Evolutionary conservation across 495 filamentous ascomycete genomes (phyloP).

Genomic region (Halenospora varia): DNA sequence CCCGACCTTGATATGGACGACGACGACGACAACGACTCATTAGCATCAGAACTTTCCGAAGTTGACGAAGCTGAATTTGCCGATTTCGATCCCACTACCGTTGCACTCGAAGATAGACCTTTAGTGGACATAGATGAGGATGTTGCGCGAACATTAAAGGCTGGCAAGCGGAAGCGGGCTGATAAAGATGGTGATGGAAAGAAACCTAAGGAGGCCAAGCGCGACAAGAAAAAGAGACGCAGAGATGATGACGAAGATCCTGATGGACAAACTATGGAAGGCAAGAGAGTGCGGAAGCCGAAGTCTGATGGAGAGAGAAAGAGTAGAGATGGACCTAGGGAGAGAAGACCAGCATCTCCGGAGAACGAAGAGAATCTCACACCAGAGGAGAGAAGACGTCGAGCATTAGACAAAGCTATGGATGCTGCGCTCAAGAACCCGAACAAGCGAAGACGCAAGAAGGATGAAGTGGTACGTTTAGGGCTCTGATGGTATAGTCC

Average conservation of each 20-base stretch:
- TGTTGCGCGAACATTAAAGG: conserved; percentile 65
- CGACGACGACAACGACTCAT: conserved; percentile 41
- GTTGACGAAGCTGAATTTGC: conserved; percentile 94
- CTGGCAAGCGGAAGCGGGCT: conserved; percentile 75
- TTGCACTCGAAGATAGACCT: conserved; percentile 72
- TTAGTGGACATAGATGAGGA: conserved; percentile 83
- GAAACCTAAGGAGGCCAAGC: conserved; percentile 71
- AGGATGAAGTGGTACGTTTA: conserved; percentile 75
- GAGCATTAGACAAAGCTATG: conserved; percentile 80
- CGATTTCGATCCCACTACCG: conserved; percentile 77
- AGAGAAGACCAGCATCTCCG: conserved; percentile 43
- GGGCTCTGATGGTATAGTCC: too few relatives aligned
- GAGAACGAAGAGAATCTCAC: conserved; percentile 64
- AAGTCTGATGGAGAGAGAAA: conserved; percentile 36
- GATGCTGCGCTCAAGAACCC: conserved; percentile 81
- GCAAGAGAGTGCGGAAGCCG: conserved; percentile 44
- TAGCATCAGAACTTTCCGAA: conserved; percentile 85
- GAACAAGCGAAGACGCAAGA: conserved; percentile 76
- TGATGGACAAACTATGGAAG: conserved; percentile 54
- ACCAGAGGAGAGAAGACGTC: conserved; percentile 65
- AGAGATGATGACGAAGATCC: conserved; percentile 49
- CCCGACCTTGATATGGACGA: conserved; percentile 32
- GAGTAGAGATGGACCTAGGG: conserved; percentile 37
- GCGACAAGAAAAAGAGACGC: conserved; percentile 67
- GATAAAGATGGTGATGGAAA: conserved; percentile 57